Conservation (phyloP, 73 alveolate species). For the Diophrys appendiculata region DNA sequence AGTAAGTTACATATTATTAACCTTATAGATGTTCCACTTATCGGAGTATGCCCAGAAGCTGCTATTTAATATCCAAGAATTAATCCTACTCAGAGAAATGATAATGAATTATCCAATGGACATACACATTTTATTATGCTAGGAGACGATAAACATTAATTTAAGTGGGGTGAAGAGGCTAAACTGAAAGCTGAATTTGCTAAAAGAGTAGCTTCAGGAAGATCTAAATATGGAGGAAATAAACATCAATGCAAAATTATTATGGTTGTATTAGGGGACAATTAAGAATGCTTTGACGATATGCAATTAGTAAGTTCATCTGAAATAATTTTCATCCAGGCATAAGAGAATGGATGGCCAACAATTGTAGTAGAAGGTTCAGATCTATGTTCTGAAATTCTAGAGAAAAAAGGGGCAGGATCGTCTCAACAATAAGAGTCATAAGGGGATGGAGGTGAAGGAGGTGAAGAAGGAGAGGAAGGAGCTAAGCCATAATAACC, state of each 20-base stretch:
- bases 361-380: constrained; percentile 26
- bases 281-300: constrained; percentile 51
- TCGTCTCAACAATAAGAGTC: constrained; percentile 32
- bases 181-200: constrained; percentile 76
- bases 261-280: constrained; percentile 64
- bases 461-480: constrained; percentile 21
- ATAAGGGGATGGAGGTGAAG: constrained; percentile 23
- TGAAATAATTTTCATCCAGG: no score
- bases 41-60: constrained; percentile 97
- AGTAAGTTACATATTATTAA: constrained; percentile 30
- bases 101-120: constrained; percentile 93
- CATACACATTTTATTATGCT: constrained; percentile 94
- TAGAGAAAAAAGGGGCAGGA: constrained; percentile 57
- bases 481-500: constrained; percentile 7
- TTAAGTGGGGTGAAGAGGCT: constrained; percentile 85
- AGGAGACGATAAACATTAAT: constrained; percentile 66
- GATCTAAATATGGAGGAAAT: constrained; percentile 61
- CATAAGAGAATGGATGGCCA: constrained; percentile 12
- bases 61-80: constrained; percentile 93
- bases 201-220: constrained; percentile 83
- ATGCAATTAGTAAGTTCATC: no score
- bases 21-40: constrained; percentile 72
- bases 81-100: constrained; percentile 83
- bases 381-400: constrained; percentile 38
- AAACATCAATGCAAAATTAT: constrained; percentile 47